Base-by-base conservation (phyloP, 345 rosid species). In the Euphorbia lathyris region DNA sequence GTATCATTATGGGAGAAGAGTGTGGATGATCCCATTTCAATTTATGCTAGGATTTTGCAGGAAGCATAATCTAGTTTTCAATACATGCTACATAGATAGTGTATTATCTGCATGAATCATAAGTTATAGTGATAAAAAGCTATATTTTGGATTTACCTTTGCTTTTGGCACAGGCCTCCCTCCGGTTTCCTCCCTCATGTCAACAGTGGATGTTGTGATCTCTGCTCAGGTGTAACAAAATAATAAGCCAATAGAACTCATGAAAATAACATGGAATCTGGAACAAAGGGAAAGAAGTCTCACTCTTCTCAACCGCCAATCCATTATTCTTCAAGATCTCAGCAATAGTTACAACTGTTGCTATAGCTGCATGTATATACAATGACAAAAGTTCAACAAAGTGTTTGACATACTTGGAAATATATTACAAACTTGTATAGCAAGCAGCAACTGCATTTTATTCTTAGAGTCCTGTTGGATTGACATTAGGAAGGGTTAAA, bases 261-360 rank as follows among this genome's bases (percentile, higher is more conserved):
- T 36, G 59, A 66, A n/a, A 32, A 61, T 36, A 7, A 70, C 11
- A 9, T 22, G 2, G 23, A 27, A 45, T 45, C 12, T 1, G 20
- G 17, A 23, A 9, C 12, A 63, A 68, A 45, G 47, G 56, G 4
- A 42, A 8, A 47, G 3, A 22, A 40, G 51, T 52, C 78, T 82
- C 69, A 82, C 88, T 82, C 74, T 86, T 90, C 86, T 90, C 93
- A 70, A 90, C 72, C 53, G 88, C 93, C 70, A 88, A 73, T 34
- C 91, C 90, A 70, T 86, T 88, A 71, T 84, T 88, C 84, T 88
- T 88, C 83, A 88, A 76, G 73, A 90, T 86, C 76, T 90, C 96
- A 20, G 96, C 88, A 71, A 90, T 83, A 19, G 93, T 88, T 43
- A 88, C 93, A 64, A 88, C 90, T 0, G 93, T 85, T 20, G 96